phyloP scores from a whole-genome alignment of 2,329 filamentous ascomycete genomes.

The Chaetomium sp. region DNA sequence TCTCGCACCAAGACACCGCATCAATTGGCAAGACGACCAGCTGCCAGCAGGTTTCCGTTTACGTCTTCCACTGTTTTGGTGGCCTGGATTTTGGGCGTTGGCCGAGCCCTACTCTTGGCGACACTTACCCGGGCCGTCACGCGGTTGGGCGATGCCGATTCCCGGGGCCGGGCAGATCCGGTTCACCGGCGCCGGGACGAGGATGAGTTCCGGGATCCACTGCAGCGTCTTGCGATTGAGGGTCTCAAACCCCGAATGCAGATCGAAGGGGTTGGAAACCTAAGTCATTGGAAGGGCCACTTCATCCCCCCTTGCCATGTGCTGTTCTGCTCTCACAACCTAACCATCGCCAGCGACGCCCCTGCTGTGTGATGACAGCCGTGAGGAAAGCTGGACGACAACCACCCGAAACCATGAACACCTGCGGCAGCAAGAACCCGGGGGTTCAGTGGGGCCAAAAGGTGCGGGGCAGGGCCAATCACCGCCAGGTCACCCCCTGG shows the following conservation, averaged over 20 bases:
- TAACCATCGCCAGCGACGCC: neutral
- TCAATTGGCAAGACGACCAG: neutral
- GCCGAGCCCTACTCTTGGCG: slow-evolving; percentile 19
- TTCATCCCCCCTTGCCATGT: neutral
- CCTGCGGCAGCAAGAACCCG: neutral
- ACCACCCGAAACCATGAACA: neutral
- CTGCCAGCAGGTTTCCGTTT: neutral
- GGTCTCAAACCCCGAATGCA: slow-evolving; percentile 4
- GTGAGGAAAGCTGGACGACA: no score
- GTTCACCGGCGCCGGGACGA: slow-evolving; percentile 10
- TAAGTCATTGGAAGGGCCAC: neutral
- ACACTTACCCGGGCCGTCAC: slow-evolving; percentile 16
- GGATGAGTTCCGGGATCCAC: neutral
- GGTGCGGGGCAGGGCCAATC: slow-evolving; percentile 16
- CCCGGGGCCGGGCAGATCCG: slow-evolving; percentile 5
- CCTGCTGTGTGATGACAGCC: neutral
- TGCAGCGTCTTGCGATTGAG: neutral
- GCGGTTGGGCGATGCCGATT: slow-evolving; percentile 14
- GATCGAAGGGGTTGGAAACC: neutral
- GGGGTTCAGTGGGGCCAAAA: slow-evolving; percentile 7
- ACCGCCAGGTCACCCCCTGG: slow-evolving; percentile 10
- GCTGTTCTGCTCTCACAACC: neutral
- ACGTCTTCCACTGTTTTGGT: no score
- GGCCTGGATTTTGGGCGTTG: slow-evolving; percentile 7
- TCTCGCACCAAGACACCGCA: neutral